These are phyloP conservation scores for Aspergillus sp. DNA, from an alignment of 2,329 filamentous ascomycete genomes.

Conservation along the genomic window DNA sequence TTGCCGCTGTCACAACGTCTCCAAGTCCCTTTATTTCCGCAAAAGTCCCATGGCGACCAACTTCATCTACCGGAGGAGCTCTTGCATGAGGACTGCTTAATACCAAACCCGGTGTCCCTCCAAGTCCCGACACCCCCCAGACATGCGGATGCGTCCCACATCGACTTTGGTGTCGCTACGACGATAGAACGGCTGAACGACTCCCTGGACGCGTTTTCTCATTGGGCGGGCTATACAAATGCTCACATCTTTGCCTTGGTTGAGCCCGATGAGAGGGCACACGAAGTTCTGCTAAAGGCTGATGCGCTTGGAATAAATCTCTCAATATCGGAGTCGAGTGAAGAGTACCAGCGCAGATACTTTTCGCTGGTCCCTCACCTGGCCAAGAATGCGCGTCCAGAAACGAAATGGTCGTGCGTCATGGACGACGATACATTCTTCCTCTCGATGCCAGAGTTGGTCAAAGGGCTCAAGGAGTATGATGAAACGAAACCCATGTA, in stretches of 20 bases:
- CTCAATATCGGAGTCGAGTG: constrained; percentile 33
- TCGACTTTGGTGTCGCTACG: constrained; percentile 62
- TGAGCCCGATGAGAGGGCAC: constrained; percentile 43
- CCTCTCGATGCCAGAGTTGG: constrained; percentile 55
- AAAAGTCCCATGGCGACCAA: constrained; percentile 5
- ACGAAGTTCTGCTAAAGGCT: constrained; percentile 38
- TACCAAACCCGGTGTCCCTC: constrained; percentile 51
- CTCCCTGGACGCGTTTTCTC: constrained; percentile 55
- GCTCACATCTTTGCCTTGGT: constrained; percentile 57
- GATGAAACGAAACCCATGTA: constrained; percentile 56
- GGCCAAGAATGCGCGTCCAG: constrained; percentile 45
- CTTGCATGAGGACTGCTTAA: constrained; percentile 36
- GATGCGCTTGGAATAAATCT: constrained; percentile 47
- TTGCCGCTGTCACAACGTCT: constrained; percentile 31
- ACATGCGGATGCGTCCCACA: constrained; percentile 50
- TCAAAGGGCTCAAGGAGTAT: constrained; percentile 50
- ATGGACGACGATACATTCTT: constrained; percentile 68
- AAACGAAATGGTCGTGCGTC: constrained; percentile 58
- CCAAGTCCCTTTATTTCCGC: constrained; percentile 30
- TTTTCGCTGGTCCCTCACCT: constrained; percentile 59
- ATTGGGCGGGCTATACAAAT: constrained; percentile 58
- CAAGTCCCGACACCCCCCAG: constrained; percentile 49
- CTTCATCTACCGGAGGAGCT: constrained; percentile 12
- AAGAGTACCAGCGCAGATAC: constrained; percentile 54
- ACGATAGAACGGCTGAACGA: constrained; percentile 53